Percentiles rank a stretch among this genome's conserved stretches.
These are phyloP conservation scores for Passalora sequoiae DNA, from an alignment of 2,329 filamentous ascomycete genomes.

Conservation along the genomic window DNA sequence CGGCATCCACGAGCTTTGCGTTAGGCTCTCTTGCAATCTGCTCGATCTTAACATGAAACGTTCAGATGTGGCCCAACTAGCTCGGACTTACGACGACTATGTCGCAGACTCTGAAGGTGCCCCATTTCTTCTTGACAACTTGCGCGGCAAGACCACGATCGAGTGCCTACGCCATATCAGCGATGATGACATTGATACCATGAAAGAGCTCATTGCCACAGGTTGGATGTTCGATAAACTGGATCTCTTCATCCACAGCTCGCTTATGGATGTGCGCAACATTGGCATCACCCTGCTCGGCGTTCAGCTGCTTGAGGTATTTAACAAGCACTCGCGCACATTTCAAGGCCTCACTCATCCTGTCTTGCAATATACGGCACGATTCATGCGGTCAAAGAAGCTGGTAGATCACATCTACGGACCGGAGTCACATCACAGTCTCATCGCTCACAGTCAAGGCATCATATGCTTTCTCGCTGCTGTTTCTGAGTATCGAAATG, in stretches of 20 bases:
- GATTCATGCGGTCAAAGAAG: constrained; percentile 63
- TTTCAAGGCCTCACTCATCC: constrained; percentile 38
- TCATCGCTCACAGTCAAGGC: constrained; percentile 75
- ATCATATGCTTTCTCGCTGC: constrained; percentile 83
- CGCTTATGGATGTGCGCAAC: constrained; percentile 86
- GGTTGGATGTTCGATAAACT: constrained; percentile 67
- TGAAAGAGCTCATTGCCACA: constrained; percentile 49
- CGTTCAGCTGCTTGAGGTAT: constrained; percentile 61
- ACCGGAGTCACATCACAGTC: constrained; percentile 84
- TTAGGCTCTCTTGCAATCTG: constrained; percentile 6
- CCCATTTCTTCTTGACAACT: too few species aligned
- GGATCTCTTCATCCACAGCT: constrained; percentile 69
- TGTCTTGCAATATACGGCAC: constrained; percentile 62
- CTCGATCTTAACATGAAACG: constrained; percentile 10
- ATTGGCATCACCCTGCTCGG: constrained; percentile 72
- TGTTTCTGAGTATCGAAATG: constrained; percentile 64
- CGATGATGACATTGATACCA: constrained; percentile 10
- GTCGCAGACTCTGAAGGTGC: constrained; percentile 23
- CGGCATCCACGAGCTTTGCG: constrained; percentile 22
- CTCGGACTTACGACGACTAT: constrained; percentile 21
- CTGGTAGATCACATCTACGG: constrained; percentile 84
- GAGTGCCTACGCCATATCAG: constrained; percentile 14
- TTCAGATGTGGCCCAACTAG: constrained; percentile 12
- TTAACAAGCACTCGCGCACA: constrained; percentile 42
- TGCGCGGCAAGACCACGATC: constrained; percentile 5